A percentile compares a stretch with the other conserved stretches of the same genome.
Conservation (phyloP, 2,329 filamentous ascomycete genomes). For the Monosporascus sp. region DNA sequence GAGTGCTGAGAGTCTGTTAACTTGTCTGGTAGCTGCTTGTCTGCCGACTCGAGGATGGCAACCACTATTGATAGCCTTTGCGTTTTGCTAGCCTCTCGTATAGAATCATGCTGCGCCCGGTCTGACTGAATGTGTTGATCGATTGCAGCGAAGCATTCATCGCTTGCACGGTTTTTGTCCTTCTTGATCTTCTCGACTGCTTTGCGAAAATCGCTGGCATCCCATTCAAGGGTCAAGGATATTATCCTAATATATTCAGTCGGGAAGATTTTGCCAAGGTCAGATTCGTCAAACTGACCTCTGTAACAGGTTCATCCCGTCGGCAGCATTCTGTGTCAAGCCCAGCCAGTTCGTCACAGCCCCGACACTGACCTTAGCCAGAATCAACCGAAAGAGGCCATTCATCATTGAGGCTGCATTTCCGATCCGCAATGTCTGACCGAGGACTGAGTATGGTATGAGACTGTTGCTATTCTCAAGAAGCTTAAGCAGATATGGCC, state of each 20-base stretch:
- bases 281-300: slow-evolving; percentile 25
- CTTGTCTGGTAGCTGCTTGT: slow-evolving; percentile 38
- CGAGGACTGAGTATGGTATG: slow-evolving; percentile 65
- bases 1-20: slow-evolving; percentile 57
- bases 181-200: slow-evolving; percentile 60
- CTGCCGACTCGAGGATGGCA: slow-evolving; percentile 55
- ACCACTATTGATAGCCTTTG: slow-evolving; percentile 56
- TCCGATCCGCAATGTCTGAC: slow-evolving; percentile 68
- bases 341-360: slow-evolving; percentile 77
- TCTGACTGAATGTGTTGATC: slow-evolving; percentile 50
- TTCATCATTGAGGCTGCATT: slow-evolving; percentile 81
- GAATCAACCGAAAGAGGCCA: slow-evolving; percentile 64
- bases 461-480: slow-evolving; percentile 65
- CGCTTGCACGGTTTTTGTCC: slow-evolving; percentile 50
- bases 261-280: not conserved
- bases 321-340: slow-evolving; percentile 62
- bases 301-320: slow-evolving; percentile 78
- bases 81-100: slow-evolving; percentile 50
- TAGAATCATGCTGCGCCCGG: slow-evolving; percentile 52
- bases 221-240: slow-evolving; percentile 67
- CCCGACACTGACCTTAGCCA: slow-evolving; percentile 73
- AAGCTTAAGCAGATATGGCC: slow-evolving; percentile 67
- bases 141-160: slow-evolving; percentile 57
- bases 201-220: slow-evolving; percentile 65
- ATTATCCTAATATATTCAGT: slow-evolving; percentile 53